Evolutionary conservation across 306 rosid species (phyloP), one percentile per base, ranked within the genome.

Genomic region (Glycine latifolia): DNA sequence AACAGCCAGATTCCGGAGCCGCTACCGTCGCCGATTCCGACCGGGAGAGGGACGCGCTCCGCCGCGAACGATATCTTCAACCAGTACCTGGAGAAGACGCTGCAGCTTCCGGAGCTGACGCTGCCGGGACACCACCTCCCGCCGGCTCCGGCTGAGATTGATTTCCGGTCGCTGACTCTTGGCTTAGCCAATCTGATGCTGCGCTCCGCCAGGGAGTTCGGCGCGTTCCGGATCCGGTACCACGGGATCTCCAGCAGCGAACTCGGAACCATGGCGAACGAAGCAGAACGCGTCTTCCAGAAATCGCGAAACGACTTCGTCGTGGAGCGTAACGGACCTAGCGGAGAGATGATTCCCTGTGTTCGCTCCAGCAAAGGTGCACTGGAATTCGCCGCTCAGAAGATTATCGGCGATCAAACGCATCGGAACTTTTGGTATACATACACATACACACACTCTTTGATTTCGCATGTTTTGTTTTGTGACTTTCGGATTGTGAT

Each of bases 11-110:
- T 78, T 4, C 73, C 78, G 58, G 85, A 71, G 20, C 92, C 92
- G 8, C 88, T 91, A 2, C 99, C 97, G 0, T 90, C 97, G 2
- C 97, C 98, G 46, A 90, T 95, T 71, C 97, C 97, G 0, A 95
- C 94, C 0, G 97, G 52, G 0, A 86, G 77, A 69, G 99, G 99
- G 8, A 78, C 90, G 0, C 94, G 97, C 10, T 89, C 92, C 7
- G 94, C 98, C 1, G 87, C 91, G 39, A 85, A 87, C 54, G 89
- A 90, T 3, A 63, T 75, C 82, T 88, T 93, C 84, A 79, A 75
- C 48, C 65, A 82, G 6, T 93, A 76, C 79, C 94, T 95, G 16
- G 91, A 93, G 31, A 76, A 80, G 12, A 53, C 86, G 9, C 82
- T 85, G 7, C 84, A 86, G 3, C 66, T 85, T 6, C 99, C 98